Conservation (phyloP, 2,329 filamentous ascomycete genomes). For the Neonectria coccinea region DNA sequence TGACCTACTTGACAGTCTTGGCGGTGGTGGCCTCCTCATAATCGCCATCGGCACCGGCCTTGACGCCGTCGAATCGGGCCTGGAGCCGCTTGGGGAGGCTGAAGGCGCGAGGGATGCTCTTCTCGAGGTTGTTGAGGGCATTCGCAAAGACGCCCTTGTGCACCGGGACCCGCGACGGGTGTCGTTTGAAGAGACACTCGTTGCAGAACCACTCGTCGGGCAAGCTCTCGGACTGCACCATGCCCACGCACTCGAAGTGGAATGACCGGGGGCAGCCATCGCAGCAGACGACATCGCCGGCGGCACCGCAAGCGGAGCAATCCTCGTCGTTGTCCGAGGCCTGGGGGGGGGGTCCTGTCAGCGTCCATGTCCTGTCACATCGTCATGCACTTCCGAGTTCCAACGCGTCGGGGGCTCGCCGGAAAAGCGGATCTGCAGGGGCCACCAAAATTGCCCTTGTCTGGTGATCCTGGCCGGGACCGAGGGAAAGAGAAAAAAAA, state of each 20-base stretch:
- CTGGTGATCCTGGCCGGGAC: constrained; percentile 35
- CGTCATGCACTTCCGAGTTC: constrained; percentile 34
- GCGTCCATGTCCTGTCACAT: constrained; percentile 43
- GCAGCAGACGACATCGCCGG: constrained; percentile 90
- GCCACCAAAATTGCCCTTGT: constrained; percentile 41
- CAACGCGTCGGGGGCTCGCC: constrained; percentile 37
- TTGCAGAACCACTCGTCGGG: constrained; percentile 90
- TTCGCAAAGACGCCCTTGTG: constrained; percentile 69
- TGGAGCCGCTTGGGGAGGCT: constrained; percentile 77
- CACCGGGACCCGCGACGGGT: constrained; percentile 58
- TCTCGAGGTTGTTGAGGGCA: constrained; percentile 73
- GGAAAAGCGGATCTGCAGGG: constrained; percentile 46
- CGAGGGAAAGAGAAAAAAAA: constrained; percentile 24
- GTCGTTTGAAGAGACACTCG: constrained; percentile 68
- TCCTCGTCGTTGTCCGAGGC: constrained; percentile 84
- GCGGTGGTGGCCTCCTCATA: constrained; percentile 76
- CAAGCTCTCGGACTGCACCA: constrained; percentile 74
- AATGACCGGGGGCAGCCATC: constrained; percentile 92
- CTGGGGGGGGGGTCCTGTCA: constrained; percentile 48
- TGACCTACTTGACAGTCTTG: constrained; percentile 73
- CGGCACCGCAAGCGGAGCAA: constrained; percentile 86
- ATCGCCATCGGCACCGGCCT: constrained; percentile 79
- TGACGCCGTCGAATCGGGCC: constrained; percentile 83
- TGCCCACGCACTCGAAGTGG: constrained; percentile 89
- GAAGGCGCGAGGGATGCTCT: constrained; percentile 78